These are phyloP conservation scores for Fusarium transvaalense DNA, from an alignment of 2,329 filamentous ascomycete species.

Conservation along the genomic window DNA sequence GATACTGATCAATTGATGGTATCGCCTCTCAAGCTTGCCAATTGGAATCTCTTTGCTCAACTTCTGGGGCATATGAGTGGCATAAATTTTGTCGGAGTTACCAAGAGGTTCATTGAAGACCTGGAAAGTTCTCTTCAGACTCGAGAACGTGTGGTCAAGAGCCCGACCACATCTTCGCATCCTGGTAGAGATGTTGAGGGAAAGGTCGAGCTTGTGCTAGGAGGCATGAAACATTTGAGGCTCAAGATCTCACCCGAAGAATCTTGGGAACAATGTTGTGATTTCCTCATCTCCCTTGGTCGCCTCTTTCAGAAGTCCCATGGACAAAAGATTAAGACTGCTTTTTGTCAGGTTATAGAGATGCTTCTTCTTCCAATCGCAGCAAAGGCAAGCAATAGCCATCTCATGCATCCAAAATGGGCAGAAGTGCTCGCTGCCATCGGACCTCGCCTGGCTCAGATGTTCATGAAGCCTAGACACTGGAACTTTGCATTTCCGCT, in stretches of 20 bases:
- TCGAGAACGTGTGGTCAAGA: slow-evolving; percentile 76
- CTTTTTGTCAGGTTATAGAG: slow-evolving; percentile 93
- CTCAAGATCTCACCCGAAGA: slow-evolving; percentile 80
- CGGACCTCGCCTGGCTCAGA: slow-evolving; percentile 81
- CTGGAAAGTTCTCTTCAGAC: slow-evolving; percentile 78
- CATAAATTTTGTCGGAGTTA: slow-evolving; percentile 87
- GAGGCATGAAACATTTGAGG: slow-evolving; percentile 90
- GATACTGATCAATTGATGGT: slow-evolving; percentile 83
- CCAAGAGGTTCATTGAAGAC: slow-evolving; percentile 83
- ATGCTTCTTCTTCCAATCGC: slow-evolving; percentile 89
- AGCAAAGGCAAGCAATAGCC: slow-evolving; percentile 78
- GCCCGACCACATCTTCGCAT: slow-evolving; percentile 61
- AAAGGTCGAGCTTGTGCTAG: slow-evolving; percentile 86
- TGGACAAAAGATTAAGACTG: slow-evolving; percentile 89
- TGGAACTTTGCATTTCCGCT: slow-evolving; percentile 92
- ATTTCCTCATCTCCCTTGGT: slow-evolving; percentile 85
- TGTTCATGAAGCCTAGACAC: slow-evolving; percentile 92
- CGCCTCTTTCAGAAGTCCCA: slow-evolving; percentile 87
- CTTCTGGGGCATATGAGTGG: slow-evolving; percentile 96
- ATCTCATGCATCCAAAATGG: slow-evolving; percentile 88
- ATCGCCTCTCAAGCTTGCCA: slow-evolving; percentile 88
- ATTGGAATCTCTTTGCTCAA: slow-evolving; percentile 95
- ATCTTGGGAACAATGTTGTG: slow-evolving; percentile 87
- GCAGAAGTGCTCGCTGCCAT: slow-evolving; percentile 84
- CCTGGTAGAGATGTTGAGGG: slow-evolving; percentile 77